Base-by-base conservation (phyloP, 305 asterid genomes). In the Solanum hybrid region DNA sequence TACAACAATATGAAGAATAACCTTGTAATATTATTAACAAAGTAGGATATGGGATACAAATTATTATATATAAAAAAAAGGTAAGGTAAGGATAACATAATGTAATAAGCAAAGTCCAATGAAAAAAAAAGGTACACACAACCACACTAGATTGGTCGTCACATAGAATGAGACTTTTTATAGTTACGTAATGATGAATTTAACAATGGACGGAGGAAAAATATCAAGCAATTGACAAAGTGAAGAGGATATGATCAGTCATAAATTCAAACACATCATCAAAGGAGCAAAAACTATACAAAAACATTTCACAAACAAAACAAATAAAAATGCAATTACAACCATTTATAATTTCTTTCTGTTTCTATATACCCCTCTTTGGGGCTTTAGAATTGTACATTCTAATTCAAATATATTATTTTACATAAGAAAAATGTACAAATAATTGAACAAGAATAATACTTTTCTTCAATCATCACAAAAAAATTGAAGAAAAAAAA, bases 101-200 rank as follows among this genome's bases (percentile, higher is more conserved):
- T 64, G 26, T 64, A 61, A 64, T 64, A 64, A 64, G 73, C 73
- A 22, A 64, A 22, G 74, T 64, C 74, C 29, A 64, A 64, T 22
- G 29, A 9, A 64, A 0, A 22, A 64, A 64, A 8, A 22, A 22
- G 12, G 29, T 61, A 18, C 0, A 61, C 28, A 61, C 74, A 64
- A 64, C 29, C 74, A 9, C 29, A n/a, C 74, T 0, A 64, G 0
- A 22, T 22, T 64, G 1, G 0, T 64, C 13, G 0, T 22, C 26
- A 61, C 12, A 61, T 61, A 7, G 2, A 61, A 61, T 61, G 11
- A 61, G 12, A 61, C 73, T 22, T 64, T 3, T 22, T 4, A 3
- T 22, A 2, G 29, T 64, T 64, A n/a, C 13, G 0, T 64, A 64
- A 1, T 1, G 12, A 64, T 8, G 28, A 64, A 64, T 22, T 64